Evolutionary conservation across 2,329 filamentous ascomycete genomes (phyloP).

Genomic region (Phialophora verrucosa): DNA sequence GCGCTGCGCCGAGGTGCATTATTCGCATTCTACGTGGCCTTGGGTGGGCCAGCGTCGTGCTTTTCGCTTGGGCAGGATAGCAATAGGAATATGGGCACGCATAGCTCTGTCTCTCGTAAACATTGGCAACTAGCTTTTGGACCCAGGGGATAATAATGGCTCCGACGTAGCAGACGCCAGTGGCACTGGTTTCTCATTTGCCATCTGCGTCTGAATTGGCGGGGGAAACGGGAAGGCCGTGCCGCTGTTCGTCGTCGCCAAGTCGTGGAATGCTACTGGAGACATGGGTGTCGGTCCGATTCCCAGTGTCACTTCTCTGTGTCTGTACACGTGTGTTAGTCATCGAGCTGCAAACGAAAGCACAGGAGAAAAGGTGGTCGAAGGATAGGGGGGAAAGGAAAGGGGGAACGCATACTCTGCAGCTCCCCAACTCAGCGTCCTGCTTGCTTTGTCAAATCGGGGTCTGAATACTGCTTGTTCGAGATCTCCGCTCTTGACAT

Average conservation of each 20-base stretch:
- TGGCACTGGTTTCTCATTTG: no score
- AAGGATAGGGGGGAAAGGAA: no score
- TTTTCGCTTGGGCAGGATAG: not conserved
- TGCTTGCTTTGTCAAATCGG: slow-evolving; percentile 13
- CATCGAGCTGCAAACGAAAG: not conserved
- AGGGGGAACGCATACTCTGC: slow-evolving; percentile 6
- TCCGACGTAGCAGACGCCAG: no score
- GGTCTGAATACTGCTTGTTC: slow-evolving; percentile 16
- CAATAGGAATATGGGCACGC: not conserved
- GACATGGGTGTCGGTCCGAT: slow-evolving; percentile 7
- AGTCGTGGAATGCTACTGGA: not conserved
- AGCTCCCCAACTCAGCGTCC: slow-evolving; percentile 16
- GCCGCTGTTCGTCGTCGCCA: no score
- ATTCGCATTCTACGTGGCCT: not conserved
- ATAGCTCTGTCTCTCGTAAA: no score
- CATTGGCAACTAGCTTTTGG: no score
- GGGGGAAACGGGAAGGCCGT: no score
- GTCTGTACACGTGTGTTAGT: slow-evolving; percentile 5
- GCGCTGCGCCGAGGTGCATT: not conserved
- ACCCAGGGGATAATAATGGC: no score
- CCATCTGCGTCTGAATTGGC: no score
- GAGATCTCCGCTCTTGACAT: slow-evolving; percentile 9
- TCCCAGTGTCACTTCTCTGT: slow-evolving; percentile 6
- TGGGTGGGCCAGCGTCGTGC: no score
- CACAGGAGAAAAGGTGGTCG: no score